Conservation (phyloP, 1,139 yeast species). For the Yamadazyma mexicana region DNA sequence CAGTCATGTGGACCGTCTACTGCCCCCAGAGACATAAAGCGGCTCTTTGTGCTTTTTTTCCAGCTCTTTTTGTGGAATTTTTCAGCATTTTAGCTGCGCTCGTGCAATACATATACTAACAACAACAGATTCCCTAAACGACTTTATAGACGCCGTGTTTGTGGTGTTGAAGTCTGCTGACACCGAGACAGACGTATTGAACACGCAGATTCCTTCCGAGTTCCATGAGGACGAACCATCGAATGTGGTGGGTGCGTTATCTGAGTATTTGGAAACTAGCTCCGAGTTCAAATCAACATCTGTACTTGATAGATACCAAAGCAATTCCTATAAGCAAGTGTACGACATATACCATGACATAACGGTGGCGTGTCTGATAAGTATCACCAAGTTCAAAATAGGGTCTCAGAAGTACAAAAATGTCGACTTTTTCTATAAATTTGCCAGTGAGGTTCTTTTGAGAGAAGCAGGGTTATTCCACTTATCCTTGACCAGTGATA, state of each 20-base stretch:
- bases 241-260: slow-evolving; percentile 43
- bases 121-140: slow-evolving; percentile 1
- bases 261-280: slow-evolving; percentile 29
- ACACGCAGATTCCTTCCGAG: slow-evolving; percentile 40
- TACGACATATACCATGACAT: slow-evolving; percentile 73
- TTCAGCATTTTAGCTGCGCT: not conserved
- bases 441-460: slow-evolving; percentile 66
- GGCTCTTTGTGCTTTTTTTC: not conserved
- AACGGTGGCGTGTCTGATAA: slow-evolving; percentile 57
- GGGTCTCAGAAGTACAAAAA: slow-evolving; percentile 59
- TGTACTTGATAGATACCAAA: slow-evolving; percentile 21
- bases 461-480: slow-evolving; percentile 63
- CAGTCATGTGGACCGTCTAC: not conserved
- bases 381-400: slow-evolving; percentile 48
- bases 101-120: slow-evolving; percentile 1
- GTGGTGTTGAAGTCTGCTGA: slow-evolving; percentile 28
- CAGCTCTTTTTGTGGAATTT: not conserved
- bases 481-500: slow-evolving; percentile 20
- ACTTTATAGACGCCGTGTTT: slow-evolving; percentile 12
- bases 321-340: slow-evolving; percentile 40
- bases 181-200: slow-evolving; percentile 30
- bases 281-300: slow-evolving; percentile 19
- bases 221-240: slow-evolving; percentile 48
- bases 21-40: no score
- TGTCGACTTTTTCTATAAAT: slow-evolving; percentile 69